Base-by-base conservation (phyloP, 495 filamentous ascomycete species). In the Astrocystis sublimbata region DNA sequence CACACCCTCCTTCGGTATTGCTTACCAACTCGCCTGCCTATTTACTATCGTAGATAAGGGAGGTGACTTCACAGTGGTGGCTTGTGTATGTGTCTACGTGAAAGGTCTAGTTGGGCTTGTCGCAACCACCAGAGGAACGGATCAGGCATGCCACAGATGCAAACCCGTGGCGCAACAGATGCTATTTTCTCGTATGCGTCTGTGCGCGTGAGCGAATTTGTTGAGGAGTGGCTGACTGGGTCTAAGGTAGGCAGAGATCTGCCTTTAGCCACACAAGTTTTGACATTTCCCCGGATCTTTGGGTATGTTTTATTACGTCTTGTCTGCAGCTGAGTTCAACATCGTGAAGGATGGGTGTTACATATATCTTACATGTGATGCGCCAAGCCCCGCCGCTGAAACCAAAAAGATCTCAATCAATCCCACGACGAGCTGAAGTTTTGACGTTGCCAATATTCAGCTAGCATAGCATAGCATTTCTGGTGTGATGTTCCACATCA, bases 301-400 rank as follows among this genome's bases (percentile, higher is more conserved):
- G 8, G 26, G 12, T 50, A n/a, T n/a, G n/a, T 28, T 41, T 7
- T 28, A 1, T 17, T 36, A 19, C 2, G 24, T 42, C 40, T 57
- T 57, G 24, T 60, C 58, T 21, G 15, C 30, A 15, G 51, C 15
- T 60, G 40, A 21, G 23, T 30, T 9, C 7, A n/a, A 30, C 21
- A 42, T 8, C 30, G 40, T 24, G 17, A 2, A 30, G 6, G 17
- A 13, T 12, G 13, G 40, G 9, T 21, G 10, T 3, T 12, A 24
- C 6, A 1, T 43, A 15, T 43, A 7, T 51, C 24, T 60, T 31
- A 35, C 58, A 60, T 60, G 58, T 60, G 58, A 60, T 52, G 36
- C 46, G 58, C 58, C 58, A 60, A 60, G 58, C 57, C 35, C 45
- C 42, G n/a, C 35, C 17, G 24, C 40, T 57, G 23, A 57, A 57